These are phyloP conservation scores for Diaporthe sp. DNA, from an alignment of 2,329 filamentous ascomycete species.

Conservation along the genomic window DNA sequence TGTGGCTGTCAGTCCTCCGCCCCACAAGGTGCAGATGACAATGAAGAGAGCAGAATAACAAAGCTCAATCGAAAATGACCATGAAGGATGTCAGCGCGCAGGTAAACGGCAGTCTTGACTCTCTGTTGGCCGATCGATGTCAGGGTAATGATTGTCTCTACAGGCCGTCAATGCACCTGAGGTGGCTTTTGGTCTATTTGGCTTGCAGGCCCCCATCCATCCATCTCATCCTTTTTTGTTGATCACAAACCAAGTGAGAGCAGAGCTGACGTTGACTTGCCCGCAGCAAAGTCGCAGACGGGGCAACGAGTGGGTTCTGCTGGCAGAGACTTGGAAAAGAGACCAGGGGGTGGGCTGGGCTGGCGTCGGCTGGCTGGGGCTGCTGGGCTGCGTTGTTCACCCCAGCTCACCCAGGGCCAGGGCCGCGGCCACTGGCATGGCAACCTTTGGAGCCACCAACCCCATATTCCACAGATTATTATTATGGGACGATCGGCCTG, in stretches of 20 bases:
- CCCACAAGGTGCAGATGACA: slow-evolving; percentile 24
- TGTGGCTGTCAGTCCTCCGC: slow-evolving; percentile 4
- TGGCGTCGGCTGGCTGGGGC: background rate
- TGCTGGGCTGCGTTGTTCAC: slow-evolving; percentile 27
- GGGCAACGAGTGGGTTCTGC: slow-evolving; percentile 26
- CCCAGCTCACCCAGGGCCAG: background rate
- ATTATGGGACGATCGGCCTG: slow-evolving; percentile 27
- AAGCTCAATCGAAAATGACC: background rate
- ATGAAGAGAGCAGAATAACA: background rate
- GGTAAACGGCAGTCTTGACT: background rate
- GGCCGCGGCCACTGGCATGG: slow-evolving; percentile 1
- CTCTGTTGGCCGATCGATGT: background rate
- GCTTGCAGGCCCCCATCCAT: background rate
- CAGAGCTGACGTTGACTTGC: slow-evolving; percentile 31
- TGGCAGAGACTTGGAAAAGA: slow-evolving; percentile 15
- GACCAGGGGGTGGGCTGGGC: background rate
- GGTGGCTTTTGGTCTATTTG: background rate
- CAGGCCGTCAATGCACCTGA: background rate
- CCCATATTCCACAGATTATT: slow-evolving; percentile 23
- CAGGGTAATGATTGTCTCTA: background rate
- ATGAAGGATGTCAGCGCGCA: background rate
- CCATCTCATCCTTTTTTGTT: background rate
- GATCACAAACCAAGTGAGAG: background rate
- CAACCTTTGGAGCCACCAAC: slow-evolving; percentile 5
- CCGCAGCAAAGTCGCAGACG: slow-evolving; percentile 24